Evolutionary conservation across 306 rosid species (phyloP).

Genomic region (Prunus kanzakura): DNA sequence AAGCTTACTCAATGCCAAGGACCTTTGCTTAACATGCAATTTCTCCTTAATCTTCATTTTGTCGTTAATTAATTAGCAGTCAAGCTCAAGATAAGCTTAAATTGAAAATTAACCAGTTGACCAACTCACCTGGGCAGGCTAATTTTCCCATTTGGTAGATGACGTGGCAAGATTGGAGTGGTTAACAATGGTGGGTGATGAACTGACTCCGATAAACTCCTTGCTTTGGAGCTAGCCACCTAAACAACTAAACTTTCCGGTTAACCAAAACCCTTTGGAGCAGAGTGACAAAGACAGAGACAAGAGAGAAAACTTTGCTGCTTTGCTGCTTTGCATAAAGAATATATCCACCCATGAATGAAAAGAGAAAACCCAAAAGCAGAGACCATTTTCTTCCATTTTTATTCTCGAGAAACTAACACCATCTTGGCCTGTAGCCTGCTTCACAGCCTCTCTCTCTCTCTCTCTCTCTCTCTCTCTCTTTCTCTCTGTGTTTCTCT

Average conservation of each 20-base stretch:
- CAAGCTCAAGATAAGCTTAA: slow-evolving; percentile 14
- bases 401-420: slow-evolving; percentile 15
- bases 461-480: no score
- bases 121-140: slow-evolving; percentile 28
- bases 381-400: not conserved
- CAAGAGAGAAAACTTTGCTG: not conserved
- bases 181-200: slow-evolving; percentile 25
- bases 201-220: slow-evolving; percentile 21
- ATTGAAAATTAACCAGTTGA: slow-evolving; percentile 38
- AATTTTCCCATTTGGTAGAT: not conserved
- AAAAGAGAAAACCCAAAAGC: not conserved
- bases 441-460: not conserved
- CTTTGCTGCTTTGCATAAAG: slow-evolving; percentile 14
- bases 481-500: not conserved
- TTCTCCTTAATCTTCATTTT: slow-evolving; percentile 27
- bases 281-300: not conserved
- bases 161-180: slow-evolving; percentile 39
- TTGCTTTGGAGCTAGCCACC: slow-evolving; percentile 32
- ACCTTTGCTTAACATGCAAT: slow-evolving; percentile 53
- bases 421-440: not conserved
- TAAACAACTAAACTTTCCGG: slow-evolving; percentile 14
- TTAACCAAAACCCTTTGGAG: slow-evolving; percentile 13
- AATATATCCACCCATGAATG: slow-evolving; percentile 19
- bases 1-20: slow-evolving; percentile 37
- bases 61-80: slow-evolving; percentile 22